Conservation (phyloP, 768 basidiomycete genomes). For the Peribolospora baueri region DNA sequence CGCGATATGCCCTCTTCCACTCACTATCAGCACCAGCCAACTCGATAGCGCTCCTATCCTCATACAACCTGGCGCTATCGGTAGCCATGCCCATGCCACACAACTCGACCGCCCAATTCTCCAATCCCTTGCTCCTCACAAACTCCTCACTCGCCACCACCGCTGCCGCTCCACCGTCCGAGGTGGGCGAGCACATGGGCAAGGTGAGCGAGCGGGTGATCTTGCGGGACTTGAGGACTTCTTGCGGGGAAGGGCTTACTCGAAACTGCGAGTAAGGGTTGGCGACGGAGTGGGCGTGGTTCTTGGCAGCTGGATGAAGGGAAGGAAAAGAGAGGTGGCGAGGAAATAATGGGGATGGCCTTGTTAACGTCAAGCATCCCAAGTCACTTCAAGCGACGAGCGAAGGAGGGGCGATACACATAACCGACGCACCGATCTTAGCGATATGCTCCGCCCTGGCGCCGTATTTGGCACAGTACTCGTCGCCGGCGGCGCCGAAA, state of each 20-base stretch:
- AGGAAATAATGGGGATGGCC: not conserved
- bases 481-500: constrained; percentile 46
- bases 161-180: constrained; percentile 32
- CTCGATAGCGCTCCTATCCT: constrained; percentile 48
- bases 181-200: constrained; percentile 72
- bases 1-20: too few species aligned
- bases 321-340: not conserved
- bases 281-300: constrained; percentile 53
- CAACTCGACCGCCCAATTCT: constrained; percentile 72
- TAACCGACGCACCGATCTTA: constrained; percentile 37
- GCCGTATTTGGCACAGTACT: constrained; percentile 54
- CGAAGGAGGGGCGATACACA: too few species aligned
- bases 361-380: not conserved
- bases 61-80: constrained; percentile 40
- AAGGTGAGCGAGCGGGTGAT: constrained; percentile 44
- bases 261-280: constrained; percentile 75
- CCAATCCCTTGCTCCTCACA: constrained; percentile 41
- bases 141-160: constrained; percentile 57
- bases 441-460: constrained; percentile 42
- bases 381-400: too few species aligned
- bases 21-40: constrained; percentile 30
- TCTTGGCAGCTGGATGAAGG: constrained; percentile 30
- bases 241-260: constrained; percentile 47
- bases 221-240: constrained; percentile 40
- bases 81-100: constrained; percentile 29